Base-by-base conservation (phyloP, 345 rosid species). In the Ceriops zippeliana region DNA sequence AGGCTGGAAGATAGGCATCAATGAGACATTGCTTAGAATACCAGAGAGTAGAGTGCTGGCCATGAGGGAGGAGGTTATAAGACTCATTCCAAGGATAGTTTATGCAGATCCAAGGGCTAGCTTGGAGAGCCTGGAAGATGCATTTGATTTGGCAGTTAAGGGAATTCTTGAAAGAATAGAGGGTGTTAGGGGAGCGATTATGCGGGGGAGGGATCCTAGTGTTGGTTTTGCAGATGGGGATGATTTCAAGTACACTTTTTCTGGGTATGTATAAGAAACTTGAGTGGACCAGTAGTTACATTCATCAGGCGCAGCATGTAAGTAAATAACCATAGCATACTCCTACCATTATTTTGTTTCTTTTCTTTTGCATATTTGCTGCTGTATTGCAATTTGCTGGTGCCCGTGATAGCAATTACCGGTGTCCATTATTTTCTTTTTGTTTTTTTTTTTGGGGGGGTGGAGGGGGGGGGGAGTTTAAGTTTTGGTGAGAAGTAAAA, bases 141-240 rank as follows among this genome's bases (percentile, higher is more conserved):
- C 71, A 42, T 75, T 75, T 70, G 79, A 75, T 70, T 65, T 75
- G 37, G 74, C 79, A 20, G 62, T 75, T 6, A 61, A 75, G 63
- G 79, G 79, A 53, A 70, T 75, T 42, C 74, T 75, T 27, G 70
- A 75, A 28, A 65, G 71, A 56, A 54, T 75, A 49, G 79, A 70
- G 21, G 46, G 61, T 51, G 70, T 75, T 53, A 70, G 74, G 51
- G 61, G n/a, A 21, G 19, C 32, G 1, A 60, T 42, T 52, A 60
- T 27, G 61, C 67, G 65, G 54, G 79, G 79, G 19, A 61, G 61
- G 56, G 79, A 75, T 66, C 79, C 79, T 52, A 66, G 70, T 35
- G 5, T 65, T 70, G 74, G 79, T 60, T 75, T 70, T 70, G 79
- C 79, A 21, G 79, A 75, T 15, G 54, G 63, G 54, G 79, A 75